Conservation (phyloP, 2,329 filamentous ascomycete species). For the Fusarium sp. region DNA sequence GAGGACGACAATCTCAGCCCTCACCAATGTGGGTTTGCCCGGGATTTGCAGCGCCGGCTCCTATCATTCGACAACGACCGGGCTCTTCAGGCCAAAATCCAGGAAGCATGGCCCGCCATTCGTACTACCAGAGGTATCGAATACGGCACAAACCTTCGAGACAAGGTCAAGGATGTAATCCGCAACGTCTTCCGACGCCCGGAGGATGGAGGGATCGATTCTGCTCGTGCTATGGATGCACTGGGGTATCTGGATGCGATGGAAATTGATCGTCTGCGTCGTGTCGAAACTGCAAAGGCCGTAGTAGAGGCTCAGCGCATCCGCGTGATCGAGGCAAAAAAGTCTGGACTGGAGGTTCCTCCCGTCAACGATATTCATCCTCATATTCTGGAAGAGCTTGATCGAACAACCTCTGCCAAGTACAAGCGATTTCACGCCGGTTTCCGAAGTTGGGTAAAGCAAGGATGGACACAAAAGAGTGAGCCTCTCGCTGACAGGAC, state of each 20-base stretch:
- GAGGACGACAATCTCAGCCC: conserved; percentile 26
- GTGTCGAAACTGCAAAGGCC: conserved; percentile 38
- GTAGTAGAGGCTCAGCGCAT: conserved; percentile 16
- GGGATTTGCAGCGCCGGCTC: conserved; percentile 44
- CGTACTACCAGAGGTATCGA: conserved; percentile 22
- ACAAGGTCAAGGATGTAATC: conserved; percentile 38
- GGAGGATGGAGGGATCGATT: conserved; percentile 44
- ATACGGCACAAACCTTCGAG: conserved; percentile 43
- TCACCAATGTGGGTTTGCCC: conserved; percentile 48
- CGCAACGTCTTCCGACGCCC: conserved; percentile 42
- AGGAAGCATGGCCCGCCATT: conserved; percentile 31
- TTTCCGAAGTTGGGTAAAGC: conserved; percentile 47
- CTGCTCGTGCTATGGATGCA: conserved; percentile 42
- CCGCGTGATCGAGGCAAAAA: neutral
- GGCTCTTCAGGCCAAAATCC: conserved; percentile 30
- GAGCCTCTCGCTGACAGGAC: neutral
- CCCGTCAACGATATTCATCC: conserved; percentile 18
- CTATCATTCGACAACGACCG: conserved; percentile 46
- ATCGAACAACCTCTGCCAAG: conserved; percentile 42
- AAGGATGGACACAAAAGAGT: neutral
- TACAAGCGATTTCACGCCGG: conserved; percentile 47
- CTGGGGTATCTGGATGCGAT: conserved; percentile 47
- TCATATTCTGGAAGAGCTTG: conserved; percentile 44
- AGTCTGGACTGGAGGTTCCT: neutral
- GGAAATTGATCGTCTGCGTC: conserved; percentile 46